Conservation (phyloP, 129 eudicot genomes). For the Heracleum sosnowskyi region DNA sequence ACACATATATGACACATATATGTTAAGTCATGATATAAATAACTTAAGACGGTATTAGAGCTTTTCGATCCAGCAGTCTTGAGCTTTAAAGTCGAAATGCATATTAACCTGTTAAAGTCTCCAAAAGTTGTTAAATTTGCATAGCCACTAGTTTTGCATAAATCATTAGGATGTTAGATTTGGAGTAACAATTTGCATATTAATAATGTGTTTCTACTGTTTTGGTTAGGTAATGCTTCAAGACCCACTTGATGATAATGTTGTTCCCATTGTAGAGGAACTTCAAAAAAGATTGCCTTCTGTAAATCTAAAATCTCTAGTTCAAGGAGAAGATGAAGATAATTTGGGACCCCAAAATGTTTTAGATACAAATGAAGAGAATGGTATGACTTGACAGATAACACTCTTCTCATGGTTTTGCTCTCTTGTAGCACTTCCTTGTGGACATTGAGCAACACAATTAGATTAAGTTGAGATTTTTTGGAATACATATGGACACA, state of each 20-base stretch:
- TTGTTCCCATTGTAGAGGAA: conserved; percentile 78
- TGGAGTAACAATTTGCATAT: too few species aligned
- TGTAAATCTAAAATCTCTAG: conserved; percentile 23
- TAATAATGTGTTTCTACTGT: conserved; percentile 1
- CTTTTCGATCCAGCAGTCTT: background rate
- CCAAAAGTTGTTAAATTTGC: background rate
- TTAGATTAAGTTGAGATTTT: background rate
- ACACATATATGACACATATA: background rate
- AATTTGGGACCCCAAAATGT: conserved; percentile 38
- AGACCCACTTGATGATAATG: conserved; percentile 75
- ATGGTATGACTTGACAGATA: conserved; percentile 27
- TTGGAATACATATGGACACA: background rate
- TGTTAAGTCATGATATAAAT: background rate
- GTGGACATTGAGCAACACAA: background rate
- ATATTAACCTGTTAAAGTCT: background rate
- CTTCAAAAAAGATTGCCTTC: conserved; percentile 68
- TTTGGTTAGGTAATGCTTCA: conserved; percentile 64
- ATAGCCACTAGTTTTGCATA: background rate
- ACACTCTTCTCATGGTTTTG: background rate
- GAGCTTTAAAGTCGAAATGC: background rate
- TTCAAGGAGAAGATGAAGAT: conserved; percentile 72
- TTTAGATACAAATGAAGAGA: conserved; percentile 36
- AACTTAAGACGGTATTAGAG: background rate
- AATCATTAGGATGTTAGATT: background rate
- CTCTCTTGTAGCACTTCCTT: background rate